Evolutionary conservation across 2,329 filamentous ascomycete genomes (phyloP).

Genomic region (Ceratocystis smalleyi): DNA sequence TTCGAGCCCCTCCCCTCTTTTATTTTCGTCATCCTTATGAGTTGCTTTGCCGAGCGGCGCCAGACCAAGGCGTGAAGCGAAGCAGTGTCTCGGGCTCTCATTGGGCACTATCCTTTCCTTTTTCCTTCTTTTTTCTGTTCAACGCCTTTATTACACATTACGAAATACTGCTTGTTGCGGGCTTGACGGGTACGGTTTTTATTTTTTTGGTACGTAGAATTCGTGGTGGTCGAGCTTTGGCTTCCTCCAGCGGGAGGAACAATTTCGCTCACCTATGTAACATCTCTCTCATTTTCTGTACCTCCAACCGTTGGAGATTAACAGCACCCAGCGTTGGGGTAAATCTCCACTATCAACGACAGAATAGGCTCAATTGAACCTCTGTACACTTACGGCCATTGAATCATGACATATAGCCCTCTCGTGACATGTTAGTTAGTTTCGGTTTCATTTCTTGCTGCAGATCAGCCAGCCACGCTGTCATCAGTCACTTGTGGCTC

Average conservation of each 20-base stretch:
- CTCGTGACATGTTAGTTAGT: not conserved
- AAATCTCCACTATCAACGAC: not conserved
- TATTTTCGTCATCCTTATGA: slow-evolving; percentile 3
- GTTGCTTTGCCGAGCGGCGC: not conserved
- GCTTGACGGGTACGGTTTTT: not conserved
- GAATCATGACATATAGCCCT: not conserved
- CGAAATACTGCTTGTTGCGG: not conserved
- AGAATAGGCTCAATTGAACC: slow-evolving; percentile 5
- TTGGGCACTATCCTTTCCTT: not conserved
- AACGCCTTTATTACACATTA: not conserved
- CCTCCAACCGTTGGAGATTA: not conserved
- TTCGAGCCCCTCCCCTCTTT: not conserved
- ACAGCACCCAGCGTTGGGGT: not conserved
- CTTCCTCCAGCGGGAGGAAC: not conserved
- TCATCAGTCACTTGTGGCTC: not conserved
- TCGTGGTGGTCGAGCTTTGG: not conserved
- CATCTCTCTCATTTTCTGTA: not conserved
- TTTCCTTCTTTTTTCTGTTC: not conserved
- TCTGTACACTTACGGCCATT: not conserved
- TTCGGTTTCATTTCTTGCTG: not conserved
- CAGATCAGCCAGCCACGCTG: not conserved
- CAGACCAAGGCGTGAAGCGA: not conserved
- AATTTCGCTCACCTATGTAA: not conserved
- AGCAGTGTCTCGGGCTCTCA: not conserved
- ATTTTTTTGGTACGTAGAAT: not conserved